Base-by-base conservation (phyloP, 305 asterid genomes). In the Fraxinus albicans region DNA sequence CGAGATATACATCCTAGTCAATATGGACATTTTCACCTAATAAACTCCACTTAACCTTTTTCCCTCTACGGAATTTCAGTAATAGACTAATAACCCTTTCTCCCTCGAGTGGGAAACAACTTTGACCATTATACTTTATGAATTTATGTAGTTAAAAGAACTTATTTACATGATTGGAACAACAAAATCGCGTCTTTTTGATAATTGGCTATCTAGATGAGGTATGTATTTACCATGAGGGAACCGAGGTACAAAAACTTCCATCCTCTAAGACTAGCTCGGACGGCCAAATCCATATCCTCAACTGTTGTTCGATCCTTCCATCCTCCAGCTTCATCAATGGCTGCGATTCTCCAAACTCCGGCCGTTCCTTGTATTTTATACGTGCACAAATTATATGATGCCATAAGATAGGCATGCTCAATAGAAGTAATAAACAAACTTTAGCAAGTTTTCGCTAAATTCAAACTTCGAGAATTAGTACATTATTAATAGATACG, bases 321-420 rank as follows among this genome's bases (percentile, higher is more conserved):
- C 99, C 99, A 95, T 40, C 98, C 99, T 53, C 98, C 99, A 0
- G 99, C 99, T 90, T 94, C 98, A 4, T 94, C 92, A 23, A 95
- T 90, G 0, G 99, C 97, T 3, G 98, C 90, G 7, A 93, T 82
- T 88, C 99, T 90, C 99, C 99, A 94, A 38, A 95, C 96, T 74
- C 99, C 99, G 27, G 99, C 98, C 17, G 98, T 95, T 75, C 98
- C 98, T 90, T 81, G 79, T 78, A n/a, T 76, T 72, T 70, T 25
- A 35, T 36, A 33, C 13, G 36, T 65, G 72, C 17, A 69, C 65
- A 80, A 13, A 63, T 63, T 25, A 2, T 63, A 23, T 63, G 73
- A 63, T 21, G 13, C 12, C 70, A 9, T 4, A 3, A 75, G 34
- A 75, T 3, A 21, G 31, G 19, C 35, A 76, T 19, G 63, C 33